These are phyloP conservation scores for Malassezia yamatoensis DNA, from an alignment of 1,284 basidiomycete species.

Conservation along the genomic window DNA sequence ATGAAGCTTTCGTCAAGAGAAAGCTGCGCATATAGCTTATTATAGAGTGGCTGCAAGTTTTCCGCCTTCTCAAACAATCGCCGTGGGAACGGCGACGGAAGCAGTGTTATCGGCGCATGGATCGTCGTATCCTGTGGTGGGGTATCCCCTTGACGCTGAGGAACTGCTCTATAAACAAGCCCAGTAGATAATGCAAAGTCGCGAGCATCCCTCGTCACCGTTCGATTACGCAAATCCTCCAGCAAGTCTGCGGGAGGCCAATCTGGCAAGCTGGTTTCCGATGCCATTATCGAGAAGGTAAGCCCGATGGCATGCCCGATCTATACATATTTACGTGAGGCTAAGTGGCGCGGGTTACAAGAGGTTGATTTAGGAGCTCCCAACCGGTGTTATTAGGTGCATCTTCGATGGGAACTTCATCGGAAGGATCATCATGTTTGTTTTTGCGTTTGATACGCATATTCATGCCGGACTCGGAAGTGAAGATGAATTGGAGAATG, in stretches of 20 bases:
- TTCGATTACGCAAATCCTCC: background rate
- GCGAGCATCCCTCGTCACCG: conserved; percentile 2
- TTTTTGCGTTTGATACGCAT: conserved; percentile 32
- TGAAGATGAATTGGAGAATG: conserved; percentile 83
- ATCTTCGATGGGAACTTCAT: conserved; percentile 7
- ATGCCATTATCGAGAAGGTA: too few species aligned
- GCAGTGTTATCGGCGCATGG: conserved; percentile 76
- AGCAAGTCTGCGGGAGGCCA: conserved; percentile 10
- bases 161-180: conserved; percentile 64
- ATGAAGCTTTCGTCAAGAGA: conserved; percentile 71
- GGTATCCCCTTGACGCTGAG: conserved; percentile 49
- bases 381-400: conserved; percentile 8
- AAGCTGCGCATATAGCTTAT: conserved; percentile 72
- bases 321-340: too few species aligned
- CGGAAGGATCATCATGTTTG: background rate
- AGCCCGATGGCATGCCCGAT: too few species aligned
- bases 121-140: conserved; percentile 57
- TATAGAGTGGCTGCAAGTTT: conserved; percentile 66
- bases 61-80: conserved; percentile 61
- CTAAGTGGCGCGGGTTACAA: background rate
- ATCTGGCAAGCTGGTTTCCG: background rate
- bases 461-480: conserved; percentile 33
- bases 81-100: conserved; percentile 78
- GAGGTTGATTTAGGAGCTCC: conserved; percentile 3
- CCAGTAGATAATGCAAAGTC: conserved; percentile 78